Evolutionary conservation across 2,329 filamentous ascomycete genomes (phyloP).

Genomic region (Ascochyta lentis): DNA sequence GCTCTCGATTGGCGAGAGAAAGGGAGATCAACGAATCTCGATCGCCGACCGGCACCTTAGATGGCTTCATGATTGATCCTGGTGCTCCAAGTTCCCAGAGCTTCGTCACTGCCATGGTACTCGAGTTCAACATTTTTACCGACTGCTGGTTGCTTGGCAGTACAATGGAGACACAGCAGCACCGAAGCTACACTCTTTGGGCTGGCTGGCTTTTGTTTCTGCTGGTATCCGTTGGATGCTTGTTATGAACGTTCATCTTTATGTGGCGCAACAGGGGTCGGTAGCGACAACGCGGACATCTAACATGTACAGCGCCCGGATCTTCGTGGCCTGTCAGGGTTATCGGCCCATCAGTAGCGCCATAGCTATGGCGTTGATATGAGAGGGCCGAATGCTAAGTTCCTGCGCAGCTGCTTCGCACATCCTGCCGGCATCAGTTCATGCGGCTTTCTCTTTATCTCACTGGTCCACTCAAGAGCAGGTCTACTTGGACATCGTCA

Average conservation of each 20-base stretch:
- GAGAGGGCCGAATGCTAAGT: constrained; percentile 3
- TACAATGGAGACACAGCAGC: background rate
- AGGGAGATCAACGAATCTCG: constrained; percentile 16
- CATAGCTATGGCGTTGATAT: background rate
- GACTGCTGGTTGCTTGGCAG: background rate
- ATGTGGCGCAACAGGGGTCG: constrained; percentile 6
- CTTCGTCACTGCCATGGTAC: background rate
- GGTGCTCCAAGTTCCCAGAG: background rate
- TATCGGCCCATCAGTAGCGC: constrained; percentile 7
- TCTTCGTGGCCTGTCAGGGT: constrained; percentile 15
- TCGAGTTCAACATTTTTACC: background rate
- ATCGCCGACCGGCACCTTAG: constrained; percentile 20
- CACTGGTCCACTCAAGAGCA: background rate
- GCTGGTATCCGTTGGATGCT: constrained; percentile 6
- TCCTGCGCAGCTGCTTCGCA: background rate
- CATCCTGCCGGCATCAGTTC: background rate
- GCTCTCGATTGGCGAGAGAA: constrained; percentile 33
- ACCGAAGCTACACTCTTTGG: background rate
- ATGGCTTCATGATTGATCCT: constrained; percentile 11
- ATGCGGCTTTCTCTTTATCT: background rate
- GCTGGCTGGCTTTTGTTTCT: background rate
- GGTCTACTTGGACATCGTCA: constrained; percentile 4
- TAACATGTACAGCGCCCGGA: constrained; percentile 9
- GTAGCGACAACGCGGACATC: constrained; percentile 10
- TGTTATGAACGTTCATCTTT: constrained; percentile 4